Percentiles rank a stretch among this genome's conserved stretches.
Conservation (phyloP, 768 basidiomycete species). For the Boletus reticuloceps region DNA sequence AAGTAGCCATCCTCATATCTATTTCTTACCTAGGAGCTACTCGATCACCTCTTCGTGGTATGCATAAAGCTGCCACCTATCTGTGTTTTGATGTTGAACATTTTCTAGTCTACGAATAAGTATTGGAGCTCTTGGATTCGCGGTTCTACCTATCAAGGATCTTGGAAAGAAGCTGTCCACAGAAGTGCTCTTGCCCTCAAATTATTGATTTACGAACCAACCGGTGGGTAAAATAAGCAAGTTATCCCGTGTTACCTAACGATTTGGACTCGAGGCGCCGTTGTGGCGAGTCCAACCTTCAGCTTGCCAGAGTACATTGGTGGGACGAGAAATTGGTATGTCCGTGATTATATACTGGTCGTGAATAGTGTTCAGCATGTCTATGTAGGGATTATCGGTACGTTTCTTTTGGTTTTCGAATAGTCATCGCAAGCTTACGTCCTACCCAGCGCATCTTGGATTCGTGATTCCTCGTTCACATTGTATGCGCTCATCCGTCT, state of each 20-base stretch:
- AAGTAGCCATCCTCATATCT: neutral
- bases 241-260: neutral
- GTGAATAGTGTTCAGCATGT: neutral
- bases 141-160: constrained; percentile 85
- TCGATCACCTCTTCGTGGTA: constrained; percentile 58
- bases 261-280: constrained; percentile 55
- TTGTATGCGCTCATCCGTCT: constrained; percentile 92
- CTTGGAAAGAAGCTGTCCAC: constrained; percentile 95
- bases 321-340: constrained; percentile 83
- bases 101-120: constrained; percentile 57
- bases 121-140: constrained; percentile 92
- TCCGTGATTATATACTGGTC: neutral
- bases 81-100: neutral
- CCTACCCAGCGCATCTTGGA: constrained; percentile 68
- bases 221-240: constrained; percentile 41
- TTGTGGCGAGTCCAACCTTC: constrained; percentile 95
- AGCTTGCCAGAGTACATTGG: constrained; percentile 91
- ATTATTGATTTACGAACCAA: constrained; percentile 89
- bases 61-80: neutral
- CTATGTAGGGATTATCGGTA: constrained; percentile 61
- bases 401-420: neutral
- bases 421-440: neutral
- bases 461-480: constrained; percentile 95
- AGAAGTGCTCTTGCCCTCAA: constrained; percentile 93
- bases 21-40: constrained; percentile 43